Base-by-base conservation (phyloP, 1,139 yeast species). In the Debaryomyces subglobosus region DNA sequence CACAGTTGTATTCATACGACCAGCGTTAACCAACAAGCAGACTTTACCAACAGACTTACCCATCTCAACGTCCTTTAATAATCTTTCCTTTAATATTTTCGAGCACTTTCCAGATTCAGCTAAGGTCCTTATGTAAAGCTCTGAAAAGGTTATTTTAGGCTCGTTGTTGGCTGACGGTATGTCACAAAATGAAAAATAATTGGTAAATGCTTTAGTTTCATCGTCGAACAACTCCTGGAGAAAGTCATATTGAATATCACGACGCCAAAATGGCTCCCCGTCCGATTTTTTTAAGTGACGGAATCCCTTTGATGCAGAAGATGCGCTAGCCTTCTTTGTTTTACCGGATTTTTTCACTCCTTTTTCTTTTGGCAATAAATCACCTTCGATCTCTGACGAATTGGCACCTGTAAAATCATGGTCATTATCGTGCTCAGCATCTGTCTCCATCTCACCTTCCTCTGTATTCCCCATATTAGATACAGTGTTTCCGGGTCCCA, bases 1-100 rank as follows among this genome's bases (percentile, higher is more conserved):
- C 46, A 94, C 85, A 4, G 98, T 94, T 2, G 99, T 94, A 69
- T 94, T 94, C 84, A 94, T 85, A 54, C 98, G 76, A 4, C 98
- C 98, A 41, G 91, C 84, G 63, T 94, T 94, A 24, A 94, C 98
- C 53, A 94, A 74, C 39, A 94, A 69, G 55, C 96, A 89, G 27
- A 90, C 86, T 77, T 89, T 84, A 46, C 91, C 89, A 44, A 90
- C 90, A 13, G 90, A 83, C 44, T 82, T 74, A 2, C 89, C 89
- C 68, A 81, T 77, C 40, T 81, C 81, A 50, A 77, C 78, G 53
- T 87, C 90, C 49, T 74, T 71, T 44, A 86, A 68, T 41, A 94
- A 69, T 54, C 96, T 79, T 57, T 91, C 97, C 51, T 89, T 82
- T 48, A 94, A 75, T 4, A 92, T 83, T 60, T 86, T 86, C 9